A percentile compares a stretch with the other conserved stretches of the same genome.
phyloP scores from a whole-genome alignment of 306 rosid species.

The Vigna nakashimae region DNA sequence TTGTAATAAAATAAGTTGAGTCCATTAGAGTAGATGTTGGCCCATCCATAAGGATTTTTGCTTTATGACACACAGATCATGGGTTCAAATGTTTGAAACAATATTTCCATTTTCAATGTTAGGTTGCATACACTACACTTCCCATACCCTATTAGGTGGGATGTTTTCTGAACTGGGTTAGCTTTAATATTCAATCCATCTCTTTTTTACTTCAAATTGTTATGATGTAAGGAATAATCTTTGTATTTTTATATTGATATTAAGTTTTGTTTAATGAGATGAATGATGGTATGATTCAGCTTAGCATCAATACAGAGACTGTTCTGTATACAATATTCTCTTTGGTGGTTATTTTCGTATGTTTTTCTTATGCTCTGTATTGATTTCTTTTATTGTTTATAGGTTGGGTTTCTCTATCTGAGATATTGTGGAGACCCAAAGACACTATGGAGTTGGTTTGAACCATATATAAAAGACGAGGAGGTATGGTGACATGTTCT shows the following conservation, averaged over 20 bases:
- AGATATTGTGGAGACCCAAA: conserved; percentile 94
- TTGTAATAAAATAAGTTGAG: background rate
- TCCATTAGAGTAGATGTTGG: background rate
- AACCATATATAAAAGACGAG: conserved; percentile 84
- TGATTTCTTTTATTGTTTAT: conserved; percentile 46
- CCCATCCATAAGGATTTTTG: background rate
- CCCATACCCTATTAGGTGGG: background rate
- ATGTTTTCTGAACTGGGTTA: background rate
- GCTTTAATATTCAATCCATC: background rate
- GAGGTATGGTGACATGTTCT: conserved; percentile 66
- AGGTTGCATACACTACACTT: background rate
- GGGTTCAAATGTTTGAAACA: background rate
- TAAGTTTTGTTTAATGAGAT: conserved; percentile 27
- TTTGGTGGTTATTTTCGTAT: background rate
- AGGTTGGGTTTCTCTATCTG: conserved; percentile 97
- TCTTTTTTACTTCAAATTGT: conserved; percentile 25
- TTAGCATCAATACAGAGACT: conserved; percentile 19
- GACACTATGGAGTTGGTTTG: conserved; percentile 94
- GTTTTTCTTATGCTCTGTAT: conserved; percentile 1
- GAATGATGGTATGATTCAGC: conserved; percentile 23
- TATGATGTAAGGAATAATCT: conserved; percentile 29
- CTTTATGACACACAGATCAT: background rate
- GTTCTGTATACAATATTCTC: conserved; percentile 26
- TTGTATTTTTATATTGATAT: conserved; percentile 10
- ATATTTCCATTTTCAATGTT: background rate